phyloP scores from a whole-genome alignment of 1,284 basidiomycete species.

The Sanghuangporus weigelae region DNA sequence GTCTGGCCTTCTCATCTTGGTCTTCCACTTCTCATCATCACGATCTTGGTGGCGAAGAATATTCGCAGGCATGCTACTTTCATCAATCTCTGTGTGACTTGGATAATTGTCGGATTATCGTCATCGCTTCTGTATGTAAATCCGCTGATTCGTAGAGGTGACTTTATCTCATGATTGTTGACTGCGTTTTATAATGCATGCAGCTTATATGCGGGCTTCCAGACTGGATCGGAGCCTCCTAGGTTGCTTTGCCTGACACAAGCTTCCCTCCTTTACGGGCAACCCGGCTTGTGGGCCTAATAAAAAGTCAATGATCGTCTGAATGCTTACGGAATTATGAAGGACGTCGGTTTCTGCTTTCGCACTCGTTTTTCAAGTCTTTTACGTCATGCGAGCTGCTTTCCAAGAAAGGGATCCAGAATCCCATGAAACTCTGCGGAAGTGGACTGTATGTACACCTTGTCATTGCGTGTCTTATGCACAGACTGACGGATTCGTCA shows the following conservation, averaged over 20 bases:
- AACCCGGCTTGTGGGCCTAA: constrained; percentile 39
- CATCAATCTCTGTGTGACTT: constrained; percentile 38
- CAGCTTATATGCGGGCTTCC: constrained; percentile 37
- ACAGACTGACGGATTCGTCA: not conserved
- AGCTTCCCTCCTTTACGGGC: constrained; percentile 42
- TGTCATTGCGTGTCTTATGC: not conserved
- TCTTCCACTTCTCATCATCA: constrained; percentile 37
- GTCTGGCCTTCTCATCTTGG: constrained; percentile 45
- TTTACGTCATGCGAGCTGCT: constrained; percentile 33
- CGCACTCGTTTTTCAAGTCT: constrained; percentile 42
- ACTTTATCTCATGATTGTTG: not conserved
- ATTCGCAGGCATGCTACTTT: constrained; percentile 45
- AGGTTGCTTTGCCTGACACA: constrained; percentile 40
- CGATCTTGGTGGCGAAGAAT: constrained; percentile 35
- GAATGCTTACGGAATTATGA: not conserved
- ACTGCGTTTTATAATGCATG: constrained; percentile 29
- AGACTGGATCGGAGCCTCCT: constrained; percentile 39
- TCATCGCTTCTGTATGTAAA: constrained; percentile 16
- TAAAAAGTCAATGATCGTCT: not conserved
- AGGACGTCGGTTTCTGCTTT: constrained; percentile 40
- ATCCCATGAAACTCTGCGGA: constrained; percentile 29
- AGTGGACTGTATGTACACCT: constrained; percentile 28
- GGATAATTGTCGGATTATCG: constrained; percentile 39
- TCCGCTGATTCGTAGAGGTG: not conserved
- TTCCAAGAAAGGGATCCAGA: constrained; percentile 22